Percentiles rank a stretch among this genome's conserved stretches.
Evolutionary conservation across 352 stramenopile species (phyloP).

Genomic region (Peronosclerospora sorghi): DNA sequence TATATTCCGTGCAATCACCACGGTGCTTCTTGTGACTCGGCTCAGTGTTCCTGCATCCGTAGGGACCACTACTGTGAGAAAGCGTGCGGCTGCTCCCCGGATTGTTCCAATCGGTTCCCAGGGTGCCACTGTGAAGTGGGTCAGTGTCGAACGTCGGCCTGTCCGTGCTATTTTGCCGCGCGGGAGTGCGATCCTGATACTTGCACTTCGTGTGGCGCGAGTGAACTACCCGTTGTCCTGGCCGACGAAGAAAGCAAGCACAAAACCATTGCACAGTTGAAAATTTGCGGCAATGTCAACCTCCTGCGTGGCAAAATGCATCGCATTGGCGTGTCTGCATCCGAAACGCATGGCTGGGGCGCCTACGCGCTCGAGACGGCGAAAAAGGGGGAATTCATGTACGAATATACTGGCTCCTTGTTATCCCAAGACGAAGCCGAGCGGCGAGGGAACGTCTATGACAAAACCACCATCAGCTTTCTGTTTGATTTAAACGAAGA

Average conservation of each 20-base stretch:
- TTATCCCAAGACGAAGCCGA: conserved; percentile 85
- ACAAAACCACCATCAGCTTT: conserved; percentile 85
- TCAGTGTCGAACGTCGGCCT: conserved; percentile 43
- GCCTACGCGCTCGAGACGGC: conserved; percentile 50
- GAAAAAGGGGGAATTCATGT: conserved; percentile 59
- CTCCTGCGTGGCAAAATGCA: conserved; percentile 45
- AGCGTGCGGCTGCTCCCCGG: conserved; percentile 41
- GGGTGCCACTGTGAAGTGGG: conserved; percentile 51
- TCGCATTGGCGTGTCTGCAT: conserved; percentile 41
- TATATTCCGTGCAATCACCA: conserved; percentile 59
- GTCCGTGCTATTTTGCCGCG: conserved; percentile 57
- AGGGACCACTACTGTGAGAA: conserved; percentile 74
- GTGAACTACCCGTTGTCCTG: conserved; percentile 45
- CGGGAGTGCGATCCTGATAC: conserved; percentile 67
- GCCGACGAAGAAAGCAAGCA: conserved; percentile 19
- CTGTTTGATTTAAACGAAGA: conserved; percentile 93
- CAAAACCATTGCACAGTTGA: conserved; percentile 22
- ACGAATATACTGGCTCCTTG: conserved; percentile 86
- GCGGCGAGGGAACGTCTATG: conserved; percentile 82
- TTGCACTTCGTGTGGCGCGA: conserved; percentile 52
- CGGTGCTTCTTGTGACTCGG: conserved; percentile 41
- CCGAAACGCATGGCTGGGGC: conserved; percentile 65
- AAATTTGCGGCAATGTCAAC: conserved; percentile 63
- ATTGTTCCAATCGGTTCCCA: conserved; percentile 71
- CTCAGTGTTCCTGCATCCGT: conserved; percentile 67